Percentiles rank a stretch among this genome's conserved stretches.
Conservation (phyloP, 306 rosid genomes). For the Macrotyloma uniflorum region DNA sequence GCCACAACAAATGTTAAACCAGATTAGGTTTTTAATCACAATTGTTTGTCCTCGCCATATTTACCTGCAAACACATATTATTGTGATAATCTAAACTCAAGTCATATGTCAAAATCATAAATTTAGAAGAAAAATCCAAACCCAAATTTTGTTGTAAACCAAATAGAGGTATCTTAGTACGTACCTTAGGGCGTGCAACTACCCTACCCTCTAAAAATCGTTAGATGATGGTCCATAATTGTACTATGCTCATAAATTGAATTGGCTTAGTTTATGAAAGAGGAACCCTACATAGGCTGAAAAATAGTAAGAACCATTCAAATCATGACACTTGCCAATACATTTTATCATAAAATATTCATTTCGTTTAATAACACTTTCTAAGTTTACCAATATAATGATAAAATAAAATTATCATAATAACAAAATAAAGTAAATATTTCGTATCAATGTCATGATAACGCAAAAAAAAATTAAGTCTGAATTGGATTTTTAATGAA, state of each 20-base stretch:
- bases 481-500: too few relatives aligned
- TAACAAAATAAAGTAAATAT: too few relatives aligned
- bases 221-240: conserved; percentile 7
- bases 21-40: not conserved
- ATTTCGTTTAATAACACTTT: too few relatives aligned
- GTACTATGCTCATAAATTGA: conserved; percentile 14
- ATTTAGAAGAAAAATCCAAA: not conserved
- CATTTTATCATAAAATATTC: too few relatives aligned
- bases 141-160: not conserved
- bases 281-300: too few relatives aligned
- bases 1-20: conserved; percentile 1
- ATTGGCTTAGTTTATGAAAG: conserved; percentile 12
- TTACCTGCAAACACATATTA: not conserved
- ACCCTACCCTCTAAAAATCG: conserved; percentile 23
- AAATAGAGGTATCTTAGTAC: not conserved
- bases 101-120: conserved; percentile 6
- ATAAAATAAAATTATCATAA: too few relatives aligned
- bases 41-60: conserved; percentile 13
- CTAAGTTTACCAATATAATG: too few relatives aligned
- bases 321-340: too few relatives aligned
- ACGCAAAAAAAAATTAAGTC: too few relatives aligned
- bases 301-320: too few relatives aligned
- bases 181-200: conserved; percentile 29
- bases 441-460: too few relatives aligned
- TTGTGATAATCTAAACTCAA: conserved; percentile 22